Evolutionary conservation across 768 basidiomycete species (phyloP).

Genomic region (Termitomyces sp.): DNA sequence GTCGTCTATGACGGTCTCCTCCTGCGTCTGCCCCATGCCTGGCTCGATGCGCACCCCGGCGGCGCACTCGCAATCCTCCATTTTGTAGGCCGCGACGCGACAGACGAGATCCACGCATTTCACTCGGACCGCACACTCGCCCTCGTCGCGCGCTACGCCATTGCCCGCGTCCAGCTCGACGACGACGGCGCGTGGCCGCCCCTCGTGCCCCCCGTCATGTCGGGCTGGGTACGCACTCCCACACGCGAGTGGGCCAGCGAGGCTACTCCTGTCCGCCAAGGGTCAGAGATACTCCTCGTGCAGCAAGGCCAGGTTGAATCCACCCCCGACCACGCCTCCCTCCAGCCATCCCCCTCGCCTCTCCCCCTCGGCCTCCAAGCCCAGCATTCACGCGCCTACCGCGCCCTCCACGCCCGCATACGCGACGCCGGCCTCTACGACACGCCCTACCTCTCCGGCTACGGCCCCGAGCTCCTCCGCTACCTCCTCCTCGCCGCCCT

Average conservation of each 20-base stretch:
- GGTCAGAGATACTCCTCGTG: constrained; percentile 61
- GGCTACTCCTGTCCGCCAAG: constrained; percentile 38
- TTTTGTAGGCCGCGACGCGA: constrained; percentile 92
- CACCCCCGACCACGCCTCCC: constrained; percentile 37
- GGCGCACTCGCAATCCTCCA: constrained; percentile 87
- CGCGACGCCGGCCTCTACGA: constrained; percentile 79
- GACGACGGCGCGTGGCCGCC: constrained; percentile 65
- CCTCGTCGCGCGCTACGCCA: constrained; percentile 56
- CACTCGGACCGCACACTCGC: constrained; percentile 59
- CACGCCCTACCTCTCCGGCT: constrained; percentile 79
- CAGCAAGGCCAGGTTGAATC: no score
- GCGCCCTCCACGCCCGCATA: constrained; percentile 69
- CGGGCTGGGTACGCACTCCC: constrained; percentile 68
- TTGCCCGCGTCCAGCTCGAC: constrained; percentile 50
- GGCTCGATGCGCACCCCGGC: constrained; percentile 89
- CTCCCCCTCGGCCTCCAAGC: constrained; percentile 57
- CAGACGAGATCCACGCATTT: constrained; percentile 92
- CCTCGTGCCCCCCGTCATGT: constrained; percentile 79
- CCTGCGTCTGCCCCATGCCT: constrained; percentile 60
- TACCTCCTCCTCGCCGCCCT: constrained; percentile 60
- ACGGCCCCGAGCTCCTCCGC: constrained; percentile 83
- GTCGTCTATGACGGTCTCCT: constrained; percentile 66
- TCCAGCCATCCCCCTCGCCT: constrained; percentile 48
- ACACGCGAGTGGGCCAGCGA: constrained; percentile 57
- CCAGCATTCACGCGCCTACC: constrained; percentile 74